Evolutionary conservation across 2,329 filamentous ascomycete species (phyloP).

Genomic region (Aureobasidium sp.): DNA sequence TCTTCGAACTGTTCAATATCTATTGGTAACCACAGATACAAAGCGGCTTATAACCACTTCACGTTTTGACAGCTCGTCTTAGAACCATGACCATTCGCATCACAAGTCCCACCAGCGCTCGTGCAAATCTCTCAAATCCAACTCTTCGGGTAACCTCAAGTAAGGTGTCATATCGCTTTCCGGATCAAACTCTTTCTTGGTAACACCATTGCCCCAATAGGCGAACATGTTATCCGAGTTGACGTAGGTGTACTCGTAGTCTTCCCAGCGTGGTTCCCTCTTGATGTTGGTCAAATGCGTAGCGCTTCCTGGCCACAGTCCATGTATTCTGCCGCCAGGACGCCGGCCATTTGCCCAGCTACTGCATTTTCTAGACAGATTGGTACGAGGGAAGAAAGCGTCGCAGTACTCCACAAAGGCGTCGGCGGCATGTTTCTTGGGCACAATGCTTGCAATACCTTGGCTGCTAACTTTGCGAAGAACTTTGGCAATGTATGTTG

Average conservation of each 20-base stretch:
- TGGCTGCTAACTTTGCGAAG: slow-evolving; percentile 59
- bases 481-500: slow-evolving; percentile 58
- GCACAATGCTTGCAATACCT: slow-evolving; percentile 55
- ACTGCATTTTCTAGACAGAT: slow-evolving; percentile 54
- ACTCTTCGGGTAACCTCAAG: slow-evolving; percentile 46
- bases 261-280: slow-evolving; percentile 50
- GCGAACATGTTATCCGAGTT: slow-evolving; percentile 45
- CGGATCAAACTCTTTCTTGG: slow-evolving; percentile 48
- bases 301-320: slow-evolving; percentile 62
- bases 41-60: neutral
- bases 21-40: neutral
- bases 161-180: slow-evolving; percentile 57
- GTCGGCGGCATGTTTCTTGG: slow-evolving; percentile 49
- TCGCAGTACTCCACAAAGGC: slow-evolving; percentile 32
- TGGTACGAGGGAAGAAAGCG: slow-evolving; percentile 43
- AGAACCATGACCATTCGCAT: neutral
- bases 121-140: slow-evolving; percentile 55
- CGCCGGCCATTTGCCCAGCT: slow-evolving; percentile 64
- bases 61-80: neutral
- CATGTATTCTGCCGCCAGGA: slow-evolving; percentile 56
- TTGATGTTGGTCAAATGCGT: slow-evolving; percentile 53
- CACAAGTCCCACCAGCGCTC: slow-evolving; percentile 53
- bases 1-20: neutral
- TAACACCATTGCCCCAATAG: slow-evolving; percentile 63
- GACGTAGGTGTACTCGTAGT: slow-evolving; percentile 47